Evolutionary conservation across 805 yeast species (phyloP).

Genomic region (Torulaspora maleeae): DNA sequence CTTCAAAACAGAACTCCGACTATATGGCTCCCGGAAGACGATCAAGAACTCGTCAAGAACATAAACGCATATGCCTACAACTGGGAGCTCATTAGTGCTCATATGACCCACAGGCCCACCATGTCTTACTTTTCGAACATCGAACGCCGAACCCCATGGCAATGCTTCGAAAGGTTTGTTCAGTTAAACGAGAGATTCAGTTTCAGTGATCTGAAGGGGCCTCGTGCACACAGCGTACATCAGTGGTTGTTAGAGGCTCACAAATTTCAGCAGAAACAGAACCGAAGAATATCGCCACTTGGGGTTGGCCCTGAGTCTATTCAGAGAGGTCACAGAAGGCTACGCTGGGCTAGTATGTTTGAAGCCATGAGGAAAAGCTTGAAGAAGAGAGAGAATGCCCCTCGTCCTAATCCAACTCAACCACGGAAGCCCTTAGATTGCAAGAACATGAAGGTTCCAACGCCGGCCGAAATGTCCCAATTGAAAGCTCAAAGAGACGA

Average conservation of each 20-base stretch:
- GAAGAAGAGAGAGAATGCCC: conserved; percentile 79
- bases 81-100: conserved; percentile 88
- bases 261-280: conserved; percentile 80
- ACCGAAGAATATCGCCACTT: conserved; percentile 82
- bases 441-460: conserved; percentile 51
- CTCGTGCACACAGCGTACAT: conserved; percentile 76
- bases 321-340: conserved; percentile 84
- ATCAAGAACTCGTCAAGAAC: conserved; percentile 67
- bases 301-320: conserved; percentile 92
- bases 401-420: conserved; percentile 50
- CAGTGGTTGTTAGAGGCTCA: conserved; percentile 91
- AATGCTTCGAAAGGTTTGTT: conserved; percentile 92
- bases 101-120: conserved; percentile 61
- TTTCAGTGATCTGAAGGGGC: conserved; percentile 80
- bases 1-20: conserved; percentile 85
- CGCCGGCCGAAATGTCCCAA: conserved; percentile 80
- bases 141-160: conserved; percentile 98
- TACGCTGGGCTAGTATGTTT: conserved; percentile 96
- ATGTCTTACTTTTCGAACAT: conserved; percentile 77
- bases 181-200: conserved; percentile 88
- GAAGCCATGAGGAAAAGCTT: conserved; percentile 89
- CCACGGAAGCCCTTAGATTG: conserved; percentile 40
- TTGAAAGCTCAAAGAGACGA: conserved; percentile 83
- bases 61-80: conserved; percentile 86
- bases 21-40: conserved; percentile 95